Percentiles rank a stretch among this genome's conserved stretches.
phyloP scores from a whole-genome alignment of 306 rosid species.

The Cotoneaster glaucophyllus region DNA sequence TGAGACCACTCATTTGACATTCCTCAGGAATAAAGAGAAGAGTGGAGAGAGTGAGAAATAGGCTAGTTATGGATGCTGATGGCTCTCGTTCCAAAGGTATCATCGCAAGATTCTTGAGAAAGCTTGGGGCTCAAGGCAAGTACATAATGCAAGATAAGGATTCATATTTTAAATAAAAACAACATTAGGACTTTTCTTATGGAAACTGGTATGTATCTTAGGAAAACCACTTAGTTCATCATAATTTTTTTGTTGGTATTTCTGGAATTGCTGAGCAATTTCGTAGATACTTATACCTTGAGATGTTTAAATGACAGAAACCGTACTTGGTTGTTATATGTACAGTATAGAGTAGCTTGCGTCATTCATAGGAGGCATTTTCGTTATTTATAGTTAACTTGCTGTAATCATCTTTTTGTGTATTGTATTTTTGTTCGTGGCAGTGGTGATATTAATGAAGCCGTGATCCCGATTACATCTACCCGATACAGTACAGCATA shows the following conservation, averaged over 20 bases:
- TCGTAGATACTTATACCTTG: neutral
- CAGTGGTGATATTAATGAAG: conserved; percentile 79
- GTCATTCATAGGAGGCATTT: neutral
- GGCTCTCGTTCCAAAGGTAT: too few species aligned
- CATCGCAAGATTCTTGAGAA: too few species aligned
- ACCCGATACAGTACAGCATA: conserved; percentile 56
- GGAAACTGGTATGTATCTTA: neutral
- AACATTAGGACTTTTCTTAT: neutral
- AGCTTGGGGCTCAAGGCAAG: conserved; percentile 64
- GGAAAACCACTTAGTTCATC: neutral
- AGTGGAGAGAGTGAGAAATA: too few species aligned
- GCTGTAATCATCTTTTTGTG: neutral
- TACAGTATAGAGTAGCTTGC: neutral
- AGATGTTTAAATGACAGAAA: conserved; percentile 43
- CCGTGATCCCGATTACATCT: conserved; percentile 68
- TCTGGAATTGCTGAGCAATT: neutral
- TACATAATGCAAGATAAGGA: neutral
- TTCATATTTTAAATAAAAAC: neutral
- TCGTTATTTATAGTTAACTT: neutral
- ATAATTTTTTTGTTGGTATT: neutral
- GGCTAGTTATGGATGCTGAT: too few species aligned
- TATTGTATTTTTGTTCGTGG: conserved; percentile 6
- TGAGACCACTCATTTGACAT: too few species aligned
- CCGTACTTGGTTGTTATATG: conserved; percentile 36
- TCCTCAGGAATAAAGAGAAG: too few species aligned